A percentile compares a stretch with the other conserved stretches of the same genome.
Evolutionary conservation across 345 rosid species (phyloP).

Genomic region (Boechera divaricarpa): DNA sequence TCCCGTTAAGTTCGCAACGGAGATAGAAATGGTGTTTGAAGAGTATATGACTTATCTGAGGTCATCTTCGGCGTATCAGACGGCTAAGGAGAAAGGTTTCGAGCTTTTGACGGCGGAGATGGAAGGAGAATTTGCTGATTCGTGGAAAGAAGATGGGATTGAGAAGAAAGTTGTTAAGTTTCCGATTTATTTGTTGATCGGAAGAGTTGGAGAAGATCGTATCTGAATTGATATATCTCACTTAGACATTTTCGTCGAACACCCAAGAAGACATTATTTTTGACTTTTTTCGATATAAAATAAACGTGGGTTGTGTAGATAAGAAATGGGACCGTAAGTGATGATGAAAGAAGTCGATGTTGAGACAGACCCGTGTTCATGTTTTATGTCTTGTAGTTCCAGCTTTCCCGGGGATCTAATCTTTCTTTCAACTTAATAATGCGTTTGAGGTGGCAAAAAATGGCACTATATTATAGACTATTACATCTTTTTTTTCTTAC

Average conservation of each 20-base stretch:
- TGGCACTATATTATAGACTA: not conserved
- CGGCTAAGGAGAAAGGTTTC: constrained; percentile 64
- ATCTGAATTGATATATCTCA: constrained; percentile 7
- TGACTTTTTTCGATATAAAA: too few species aligned
- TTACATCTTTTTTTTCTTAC: not conserved
- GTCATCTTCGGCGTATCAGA: constrained; percentile 77
- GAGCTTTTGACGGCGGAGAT: constrained; percentile 61
- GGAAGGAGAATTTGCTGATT: constrained; percentile 49
- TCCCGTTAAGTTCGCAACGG: constrained; percentile 60
- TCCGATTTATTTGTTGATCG: constrained; percentile 72
- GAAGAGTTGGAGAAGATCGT: constrained; percentile 58
- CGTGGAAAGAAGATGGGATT: constrained; percentile 61
- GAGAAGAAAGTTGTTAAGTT: constrained; percentile 52
- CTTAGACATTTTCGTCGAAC: too few species aligned
- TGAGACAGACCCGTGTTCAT: constrained; percentile 5
- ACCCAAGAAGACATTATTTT: too few species aligned
- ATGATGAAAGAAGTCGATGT: not conserved
- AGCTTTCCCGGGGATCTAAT: constrained; percentile 31
- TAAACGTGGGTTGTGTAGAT: not conserved
- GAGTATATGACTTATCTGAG: constrained; percentile 60
- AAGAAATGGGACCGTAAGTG: constrained; percentile 10
- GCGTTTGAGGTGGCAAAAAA: too few species aligned
- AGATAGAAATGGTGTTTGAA: constrained; percentile 61
- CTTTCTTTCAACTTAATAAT: not conserved
- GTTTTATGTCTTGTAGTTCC: constrained; percentile 34